Evolutionary conservation across 495 filamentous ascomycete species (phyloP).

Genomic region (Penicillium diatomitis): DNA sequence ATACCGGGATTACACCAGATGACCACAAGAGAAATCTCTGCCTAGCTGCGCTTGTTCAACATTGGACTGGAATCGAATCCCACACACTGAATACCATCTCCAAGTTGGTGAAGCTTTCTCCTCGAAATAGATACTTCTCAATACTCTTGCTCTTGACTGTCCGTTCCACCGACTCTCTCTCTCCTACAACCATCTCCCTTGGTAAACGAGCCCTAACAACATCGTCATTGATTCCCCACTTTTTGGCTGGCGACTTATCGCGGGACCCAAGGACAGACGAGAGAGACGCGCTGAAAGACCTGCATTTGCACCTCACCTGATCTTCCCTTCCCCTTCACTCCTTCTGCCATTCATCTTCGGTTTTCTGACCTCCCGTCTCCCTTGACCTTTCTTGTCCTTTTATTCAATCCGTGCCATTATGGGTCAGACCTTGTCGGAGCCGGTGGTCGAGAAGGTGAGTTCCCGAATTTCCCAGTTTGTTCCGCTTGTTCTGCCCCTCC

Average conservation of each 20-base stretch:
- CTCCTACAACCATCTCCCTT: constrained; percentile 1
- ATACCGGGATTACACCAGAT: constrained; percentile 7
- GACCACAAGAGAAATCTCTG: constrained; percentile 11
- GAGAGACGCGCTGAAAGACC: constrained; percentile 20
- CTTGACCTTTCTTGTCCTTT: constrained; percentile 2
- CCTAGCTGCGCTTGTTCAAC: background rate
- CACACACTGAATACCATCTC: background rate
- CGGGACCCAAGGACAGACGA: constrained; percentile 12
- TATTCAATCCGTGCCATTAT: constrained; percentile 44
- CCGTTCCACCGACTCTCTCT: background rate
- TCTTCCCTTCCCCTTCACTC: constrained; percentile 9
- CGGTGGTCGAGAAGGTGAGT: constrained; percentile 95
- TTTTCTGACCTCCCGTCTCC: constrained; percentile 10
- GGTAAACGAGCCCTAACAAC: constrained; percentile 8
- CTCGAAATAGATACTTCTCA: background rate
- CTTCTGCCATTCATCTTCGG: constrained; percentile 13
- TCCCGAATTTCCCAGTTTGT: constrained; percentile 13
- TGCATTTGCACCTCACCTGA: constrained; percentile 20
- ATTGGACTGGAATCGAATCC: background rate
- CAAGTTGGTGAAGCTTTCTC: background rate
- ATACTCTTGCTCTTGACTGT: background rate
- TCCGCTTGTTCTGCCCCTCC: constrained; percentile 18
- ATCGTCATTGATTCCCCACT: constrained; percentile 22
- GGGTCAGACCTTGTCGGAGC: constrained; percentile 99
- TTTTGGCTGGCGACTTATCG: constrained; percentile 19